A percentile compares a stretch with the other conserved stretches of the same genome.
These are phyloP conservation scores for Raphanus hybrid DNA, from an alignment of 441 rosid genomes.

Conservation along the genomic window DNA sequence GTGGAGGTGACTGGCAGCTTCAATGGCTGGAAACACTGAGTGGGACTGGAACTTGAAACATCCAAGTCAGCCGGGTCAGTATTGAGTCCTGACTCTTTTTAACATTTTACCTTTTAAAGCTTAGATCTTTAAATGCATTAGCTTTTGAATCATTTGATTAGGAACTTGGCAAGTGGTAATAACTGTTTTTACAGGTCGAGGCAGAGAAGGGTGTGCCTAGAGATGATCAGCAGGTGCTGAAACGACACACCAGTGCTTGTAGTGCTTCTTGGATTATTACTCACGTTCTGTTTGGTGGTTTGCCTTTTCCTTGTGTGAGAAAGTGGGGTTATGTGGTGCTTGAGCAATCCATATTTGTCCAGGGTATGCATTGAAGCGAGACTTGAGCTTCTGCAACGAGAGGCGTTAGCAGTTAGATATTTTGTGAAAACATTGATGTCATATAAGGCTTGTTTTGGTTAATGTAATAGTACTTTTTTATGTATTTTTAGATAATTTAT, in stretches of 20 bases:
- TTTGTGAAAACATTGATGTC: background rate
- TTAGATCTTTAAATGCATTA: no score
- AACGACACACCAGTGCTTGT: no score
- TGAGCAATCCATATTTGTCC: no score
- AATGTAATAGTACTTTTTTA: background rate
- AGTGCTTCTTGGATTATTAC: no score
- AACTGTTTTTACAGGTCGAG: no score
- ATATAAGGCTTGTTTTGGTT: background rate
- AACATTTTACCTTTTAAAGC: background rate
- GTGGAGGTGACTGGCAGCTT: constrained; percentile 96
- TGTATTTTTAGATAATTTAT: background rate
- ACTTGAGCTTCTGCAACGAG: background rate
- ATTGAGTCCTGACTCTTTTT: constrained; percentile 13
- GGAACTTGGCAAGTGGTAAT: no score
- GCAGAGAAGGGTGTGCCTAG: no score
- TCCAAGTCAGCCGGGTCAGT: constrained; percentile 47
- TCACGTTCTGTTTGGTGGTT: no score
- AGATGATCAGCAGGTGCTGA: no score
- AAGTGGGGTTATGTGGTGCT: no score
- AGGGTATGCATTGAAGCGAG: background rate
- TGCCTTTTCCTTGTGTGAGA: no score
- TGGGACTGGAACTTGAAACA: constrained; percentile 77
- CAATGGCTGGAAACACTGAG: constrained; percentile 87
- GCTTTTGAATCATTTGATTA: no score
- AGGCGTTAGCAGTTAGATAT: background rate